These are phyloP conservation scores for Neonectria magnoliae DNA, from an alignment of 2,329 filamentous ascomycete species.

Conservation along the genomic window DNA sequence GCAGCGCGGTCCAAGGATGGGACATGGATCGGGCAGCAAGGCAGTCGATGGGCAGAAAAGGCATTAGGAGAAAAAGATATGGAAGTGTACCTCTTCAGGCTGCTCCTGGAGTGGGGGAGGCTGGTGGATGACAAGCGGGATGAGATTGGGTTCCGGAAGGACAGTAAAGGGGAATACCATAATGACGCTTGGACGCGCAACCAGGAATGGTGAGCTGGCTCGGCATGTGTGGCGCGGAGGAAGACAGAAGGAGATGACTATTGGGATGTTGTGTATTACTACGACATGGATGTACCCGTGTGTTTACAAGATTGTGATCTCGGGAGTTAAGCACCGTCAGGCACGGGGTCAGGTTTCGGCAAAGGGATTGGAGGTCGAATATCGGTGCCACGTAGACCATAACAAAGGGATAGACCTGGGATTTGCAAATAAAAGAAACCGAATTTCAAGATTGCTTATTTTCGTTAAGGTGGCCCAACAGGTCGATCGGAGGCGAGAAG, in stretches of 20 bases:
- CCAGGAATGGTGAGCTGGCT: constrained; percentile 35
- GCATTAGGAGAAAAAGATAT: constrained; percentile 77
- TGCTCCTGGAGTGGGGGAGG: constrained; percentile 81
- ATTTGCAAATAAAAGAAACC: constrained; percentile 3
- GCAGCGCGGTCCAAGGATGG: constrained; percentile 62
- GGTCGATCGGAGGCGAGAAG: background rate
- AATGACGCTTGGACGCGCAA: constrained; percentile 45
- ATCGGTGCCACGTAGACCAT: constrained; percentile 14
- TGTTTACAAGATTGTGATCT: constrained; percentile 5
- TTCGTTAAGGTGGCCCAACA: constrained; percentile 1
- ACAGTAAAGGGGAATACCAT: constrained; percentile 43
- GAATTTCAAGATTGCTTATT: constrained; percentile 8
- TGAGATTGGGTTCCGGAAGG: constrained; percentile 51
- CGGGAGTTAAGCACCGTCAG: constrained; percentile 7
- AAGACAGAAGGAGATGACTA: background rate
- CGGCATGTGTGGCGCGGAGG: background rate
- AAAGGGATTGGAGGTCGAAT: constrained; percentile 1
- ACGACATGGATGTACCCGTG: background rate
- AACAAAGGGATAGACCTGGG: constrained; percentile 21
- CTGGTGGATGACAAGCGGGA: constrained; percentile 70
- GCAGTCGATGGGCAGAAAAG: constrained; percentile 70
- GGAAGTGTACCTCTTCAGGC: constrained; percentile 81
- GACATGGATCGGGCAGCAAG: constrained; percentile 72
- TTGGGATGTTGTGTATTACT: constrained; percentile 2
- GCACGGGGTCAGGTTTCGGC: background rate